A percentile compares a stretch with the other conserved stretches of the same genome.
These are phyloP conservation scores for Trifolium repens DNA, from an alignment of 306 rosid genomes.

Conservation along the genomic window DNA sequence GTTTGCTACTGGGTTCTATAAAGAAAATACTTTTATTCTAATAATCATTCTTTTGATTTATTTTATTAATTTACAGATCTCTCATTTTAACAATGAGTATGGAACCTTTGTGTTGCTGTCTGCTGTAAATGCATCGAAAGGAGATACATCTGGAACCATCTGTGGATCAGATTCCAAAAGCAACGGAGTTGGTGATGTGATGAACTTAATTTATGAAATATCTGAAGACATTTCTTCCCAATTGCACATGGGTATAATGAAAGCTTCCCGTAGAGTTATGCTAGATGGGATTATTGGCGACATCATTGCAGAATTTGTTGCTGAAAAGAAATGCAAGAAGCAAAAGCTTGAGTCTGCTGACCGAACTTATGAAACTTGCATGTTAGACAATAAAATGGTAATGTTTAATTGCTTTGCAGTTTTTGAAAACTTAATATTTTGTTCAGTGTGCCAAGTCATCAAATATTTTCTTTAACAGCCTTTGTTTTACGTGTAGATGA, in stretches of 20 bases:
- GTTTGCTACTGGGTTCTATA: conserved; percentile 9
- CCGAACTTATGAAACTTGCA: conserved; percentile 47
- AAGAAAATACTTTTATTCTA: conserved; percentile 8
- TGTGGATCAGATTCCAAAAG: conserved; percentile 49
- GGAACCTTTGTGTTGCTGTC: conserved; percentile 59
- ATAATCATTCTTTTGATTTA: conserved; percentile 28
- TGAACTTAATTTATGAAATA: conserved; percentile 59
- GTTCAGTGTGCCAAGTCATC: conserved; percentile 36
- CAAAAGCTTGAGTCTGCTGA: conserved; percentile 56
- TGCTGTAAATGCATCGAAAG: conserved; percentile 64
- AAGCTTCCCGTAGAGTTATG: conserved; percentile 85
- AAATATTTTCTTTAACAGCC: conserved; percentile 58
- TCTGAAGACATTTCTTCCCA: conserved; percentile 83
- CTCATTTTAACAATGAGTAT: conserved; percentile 65
- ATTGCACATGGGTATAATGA: conserved; percentile 73
- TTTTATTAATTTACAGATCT: conserved; percentile 61
- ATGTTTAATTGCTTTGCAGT: conserved; percentile 34
- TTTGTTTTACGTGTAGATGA: conserved; percentile 49
- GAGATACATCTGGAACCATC: conserved; percentile 49
- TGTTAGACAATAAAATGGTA: conserved; percentile 56
- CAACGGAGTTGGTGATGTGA: conserved; percentile 48
- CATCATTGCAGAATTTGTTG: conserved; percentile 70
- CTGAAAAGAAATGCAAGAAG: conserved; percentile 58
- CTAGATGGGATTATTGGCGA: conserved; percentile 86
- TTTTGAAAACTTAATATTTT: conserved; percentile 20